phyloP scores from a whole-genome alignment of 257 asterid genomes.

The Datura wrightii region DNA sequence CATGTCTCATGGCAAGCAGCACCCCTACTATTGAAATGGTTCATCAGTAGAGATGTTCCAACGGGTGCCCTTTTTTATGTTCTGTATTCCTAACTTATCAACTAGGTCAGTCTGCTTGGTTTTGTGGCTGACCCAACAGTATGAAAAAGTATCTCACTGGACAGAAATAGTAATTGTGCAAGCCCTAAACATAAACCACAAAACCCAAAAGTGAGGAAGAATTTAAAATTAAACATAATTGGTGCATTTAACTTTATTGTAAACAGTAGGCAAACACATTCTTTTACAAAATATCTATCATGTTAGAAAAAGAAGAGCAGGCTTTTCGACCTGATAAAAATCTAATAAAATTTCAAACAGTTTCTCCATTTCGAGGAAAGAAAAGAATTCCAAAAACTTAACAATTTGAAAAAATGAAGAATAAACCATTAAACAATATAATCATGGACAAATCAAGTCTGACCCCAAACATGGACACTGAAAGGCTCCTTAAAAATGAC shows the following conservation, averaged over 20 bases:
- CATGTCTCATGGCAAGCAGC: too few relatives aligned
- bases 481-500: conserved; percentile 14
- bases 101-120: too few relatives aligned
- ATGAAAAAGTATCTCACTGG: background rate
- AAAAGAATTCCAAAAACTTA: background rate
- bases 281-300: background rate
- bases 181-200: background rate
- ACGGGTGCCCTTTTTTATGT: too few relatives aligned
- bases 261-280: background rate
- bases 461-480: background rate
- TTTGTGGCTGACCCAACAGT: background rate
- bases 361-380: background rate
- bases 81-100: too few relatives aligned
- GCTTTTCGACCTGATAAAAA: background rate
- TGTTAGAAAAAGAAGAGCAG: background rate
- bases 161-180: background rate
- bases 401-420: conserved; percentile 17
- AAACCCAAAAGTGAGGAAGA: background rate
- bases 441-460: background rate
- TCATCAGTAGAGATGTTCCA: too few relatives aligned
- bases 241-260: background rate
- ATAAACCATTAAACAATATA: conserved; percentile 20
- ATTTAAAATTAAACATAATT: background rate
- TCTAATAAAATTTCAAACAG: background rate
- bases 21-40: too few relatives aligned